Evolutionary conservation across 768 basidiomycete species (phyloP).

Genomic region (Piloderma croceum): DNA sequence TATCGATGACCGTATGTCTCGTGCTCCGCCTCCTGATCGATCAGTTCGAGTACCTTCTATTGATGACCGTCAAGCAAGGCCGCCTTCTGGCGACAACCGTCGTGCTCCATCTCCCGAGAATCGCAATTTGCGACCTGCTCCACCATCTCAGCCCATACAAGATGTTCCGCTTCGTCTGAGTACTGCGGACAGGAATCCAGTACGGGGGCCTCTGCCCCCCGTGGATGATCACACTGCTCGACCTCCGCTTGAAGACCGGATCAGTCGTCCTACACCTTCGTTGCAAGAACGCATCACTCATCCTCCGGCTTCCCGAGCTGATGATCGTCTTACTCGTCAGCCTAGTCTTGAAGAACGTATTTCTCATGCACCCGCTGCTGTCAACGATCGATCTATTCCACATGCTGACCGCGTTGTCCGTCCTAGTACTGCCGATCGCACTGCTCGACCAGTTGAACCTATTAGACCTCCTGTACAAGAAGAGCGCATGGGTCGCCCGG

Average conservation of each 20-base stretch:
- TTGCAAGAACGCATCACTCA: constrained; percentile 36
- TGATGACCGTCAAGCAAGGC: constrained; percentile 30
- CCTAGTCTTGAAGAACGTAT: constrained; percentile 39
- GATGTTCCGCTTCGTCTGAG: too few species aligned
- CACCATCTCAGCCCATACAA: constrained; percentile 1
- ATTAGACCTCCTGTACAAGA: constrained; percentile 12
- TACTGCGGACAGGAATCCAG: too few species aligned
- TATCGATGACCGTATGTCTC: constrained; percentile 22
- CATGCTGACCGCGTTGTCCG: constrained; percentile 14
- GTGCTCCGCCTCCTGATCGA: constrained; percentile 20
- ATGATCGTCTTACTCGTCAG: constrained; percentile 18
- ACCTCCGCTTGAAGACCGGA: constrained; percentile 32
- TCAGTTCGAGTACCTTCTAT: constrained; percentile 18
- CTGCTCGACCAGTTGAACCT: constrained; percentile 5
- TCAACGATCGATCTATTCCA: constrained; percentile 13
- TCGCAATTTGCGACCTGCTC: constrained; percentile 12
- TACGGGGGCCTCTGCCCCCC: constrained; percentile 9
- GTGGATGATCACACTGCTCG: constrained; percentile 11
- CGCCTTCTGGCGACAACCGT: too few species aligned
- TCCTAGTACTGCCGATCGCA: constrained; percentile 13
- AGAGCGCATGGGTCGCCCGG: constrained; percentile 14
- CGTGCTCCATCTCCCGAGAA: constrained; percentile 17
- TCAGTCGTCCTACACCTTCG: constrained; percentile 29
- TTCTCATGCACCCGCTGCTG: constrained; percentile 23
- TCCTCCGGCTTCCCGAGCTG: constrained; percentile 14